These are phyloP conservation scores for Acrasis kona DNA, from an alignment of 78 protist species.

Conservation along the genomic window DNA sequence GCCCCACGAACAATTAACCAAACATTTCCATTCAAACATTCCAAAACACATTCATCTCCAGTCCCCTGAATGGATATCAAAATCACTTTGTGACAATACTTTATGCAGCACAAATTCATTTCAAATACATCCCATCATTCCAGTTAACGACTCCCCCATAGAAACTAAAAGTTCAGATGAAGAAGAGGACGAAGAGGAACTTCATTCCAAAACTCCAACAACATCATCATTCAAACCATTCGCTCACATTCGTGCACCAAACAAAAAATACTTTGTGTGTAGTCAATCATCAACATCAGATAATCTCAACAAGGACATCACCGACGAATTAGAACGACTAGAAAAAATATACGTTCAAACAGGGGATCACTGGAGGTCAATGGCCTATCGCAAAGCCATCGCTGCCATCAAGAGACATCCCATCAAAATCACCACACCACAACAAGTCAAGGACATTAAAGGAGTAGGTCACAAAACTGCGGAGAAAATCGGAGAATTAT, in stretches of 20 bases:
- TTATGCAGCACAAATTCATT: not conserved
- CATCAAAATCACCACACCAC: not conserved
- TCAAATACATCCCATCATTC: not conserved
- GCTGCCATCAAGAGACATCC: not conserved
- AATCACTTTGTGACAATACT: not conserved
- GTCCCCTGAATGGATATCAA: not conserved
- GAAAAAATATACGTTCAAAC: not conserved
- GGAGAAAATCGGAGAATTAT: conserved; percentile 13
- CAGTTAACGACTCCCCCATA: not conserved
- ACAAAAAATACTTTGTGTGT: not conserved
- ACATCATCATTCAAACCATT: not conserved
- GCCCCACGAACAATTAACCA: too few species aligned
- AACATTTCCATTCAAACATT: too few species aligned
- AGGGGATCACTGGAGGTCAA: conserved; percentile 21
- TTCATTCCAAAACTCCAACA: too few species aligned
- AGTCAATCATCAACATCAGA: not conserved
- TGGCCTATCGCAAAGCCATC: conserved; percentile 17
- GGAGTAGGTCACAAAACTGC: conserved; percentile 4
- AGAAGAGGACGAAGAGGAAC: not conserved
- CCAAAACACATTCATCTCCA: not conserved
- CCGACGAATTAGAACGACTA: not conserved
- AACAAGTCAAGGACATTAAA: not conserved
- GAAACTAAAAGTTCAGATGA: not conserved
- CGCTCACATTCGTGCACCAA: not conserved
- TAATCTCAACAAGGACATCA: not conserved